phyloP scores from a whole-genome alignment of 768 basidiomycete genomes.

The Hypholoma fasciculare region DNA sequence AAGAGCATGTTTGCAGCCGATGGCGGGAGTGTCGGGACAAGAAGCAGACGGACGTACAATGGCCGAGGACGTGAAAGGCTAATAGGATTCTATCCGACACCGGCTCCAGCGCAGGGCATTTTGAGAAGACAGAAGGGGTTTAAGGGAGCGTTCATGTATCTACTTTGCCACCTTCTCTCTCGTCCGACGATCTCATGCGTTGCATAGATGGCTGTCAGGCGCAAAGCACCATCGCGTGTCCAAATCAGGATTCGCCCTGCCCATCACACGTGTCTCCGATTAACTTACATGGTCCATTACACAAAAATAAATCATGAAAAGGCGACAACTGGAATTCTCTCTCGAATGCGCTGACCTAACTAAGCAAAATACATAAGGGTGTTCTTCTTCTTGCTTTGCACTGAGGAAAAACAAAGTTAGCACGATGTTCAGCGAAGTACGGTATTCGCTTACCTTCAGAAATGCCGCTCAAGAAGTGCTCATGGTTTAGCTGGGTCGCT shows the following conservation, averaged over 20 bases:
- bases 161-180: conserved; percentile 23
- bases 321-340: not conserved
- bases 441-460: conserved; percentile 62
- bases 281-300: conserved; percentile 9
- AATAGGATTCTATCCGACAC: conserved; percentile 3
- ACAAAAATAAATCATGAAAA: not conserved
- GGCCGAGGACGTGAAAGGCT: conserved; percentile 14
- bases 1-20: conserved; percentile 15
- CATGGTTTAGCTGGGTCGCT: conserved; percentile 84
- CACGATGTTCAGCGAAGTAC: conserved; percentile 1
- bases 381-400: conserved; percentile 99
- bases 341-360: conserved; percentile 2
- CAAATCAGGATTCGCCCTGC: conserved; percentile 22
- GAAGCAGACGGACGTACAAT: conserved; percentile 16
- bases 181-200: conserved; percentile 28
- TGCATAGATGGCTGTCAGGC: conserved; percentile 20
- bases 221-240: conserved; percentile 14
- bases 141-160: conserved; percentile 17
- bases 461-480: conserved; percentile 94
- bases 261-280: conserved; percentile 8
- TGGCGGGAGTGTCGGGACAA: conserved; percentile 11
- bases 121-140: conserved; percentile 13
- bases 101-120: conserved; percentile 5
- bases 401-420: conserved; percentile 41
- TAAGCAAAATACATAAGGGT: conserved; percentile 94